A percentile compares a stretch with the other conserved stretches of the same genome.
phyloP scores from a whole-genome alignment of 768 basidiomycete genomes.

The Chalciporus piperatus region DNA sequence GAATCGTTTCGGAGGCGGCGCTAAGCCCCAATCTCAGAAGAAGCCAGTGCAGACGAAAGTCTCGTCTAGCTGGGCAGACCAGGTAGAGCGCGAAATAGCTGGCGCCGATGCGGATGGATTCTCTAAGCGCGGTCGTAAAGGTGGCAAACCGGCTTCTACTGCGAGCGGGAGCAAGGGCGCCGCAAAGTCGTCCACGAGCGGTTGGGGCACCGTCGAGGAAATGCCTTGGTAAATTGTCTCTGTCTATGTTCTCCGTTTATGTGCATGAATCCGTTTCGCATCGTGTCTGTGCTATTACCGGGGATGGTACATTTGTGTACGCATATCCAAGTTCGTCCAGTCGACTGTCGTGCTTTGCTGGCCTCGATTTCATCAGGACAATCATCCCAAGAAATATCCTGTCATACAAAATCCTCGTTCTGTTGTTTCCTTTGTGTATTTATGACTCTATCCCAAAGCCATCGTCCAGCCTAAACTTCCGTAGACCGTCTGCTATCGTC shows the following conservation, averaged over 20 bases:
- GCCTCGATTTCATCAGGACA: background rate
- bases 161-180: constrained; percentile 6
- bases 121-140: constrained; percentile 14
- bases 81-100: constrained; percentile 20
- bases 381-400: background rate
- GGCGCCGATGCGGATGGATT: background rate
- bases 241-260: background rate
- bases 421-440: background rate
- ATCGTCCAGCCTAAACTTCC: constrained; percentile 33
- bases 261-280: background rate
- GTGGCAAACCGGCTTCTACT: constrained; percentile 10
- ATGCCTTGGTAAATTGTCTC: constrained; percentile 22
- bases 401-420: background rate
- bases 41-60: constrained; percentile 7
- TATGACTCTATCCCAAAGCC: constrained; percentile 28
- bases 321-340: too few species aligned
- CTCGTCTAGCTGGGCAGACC: constrained; percentile 26
- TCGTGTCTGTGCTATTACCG: constrained; percentile 6
- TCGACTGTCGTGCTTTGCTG: background rate
- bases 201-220: constrained; percentile 25
- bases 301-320: background rate
- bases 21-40: constrained; percentile 5
- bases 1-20: background rate
- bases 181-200: constrained; percentile 20
- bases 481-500: constrained; percentile 54